phyloP scores from a whole-genome alignment of 345 rosid species.

The Euclidium syriacum region DNA sequence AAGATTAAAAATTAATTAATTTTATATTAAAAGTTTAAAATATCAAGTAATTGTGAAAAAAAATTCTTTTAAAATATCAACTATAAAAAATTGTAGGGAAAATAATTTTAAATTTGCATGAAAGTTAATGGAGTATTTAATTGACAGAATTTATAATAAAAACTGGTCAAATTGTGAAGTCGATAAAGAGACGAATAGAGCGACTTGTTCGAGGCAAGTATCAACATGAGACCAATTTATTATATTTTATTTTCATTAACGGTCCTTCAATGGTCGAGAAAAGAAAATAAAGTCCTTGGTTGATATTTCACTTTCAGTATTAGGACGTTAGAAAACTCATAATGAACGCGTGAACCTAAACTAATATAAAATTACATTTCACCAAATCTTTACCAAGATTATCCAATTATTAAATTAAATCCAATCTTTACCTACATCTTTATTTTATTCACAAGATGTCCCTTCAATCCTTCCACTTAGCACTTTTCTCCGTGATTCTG shows the following conservation, averaged over 20 bases:
- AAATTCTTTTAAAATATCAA: too few relatives aligned
- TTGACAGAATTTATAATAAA: too few relatives aligned
- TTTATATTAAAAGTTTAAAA: too few relatives aligned
- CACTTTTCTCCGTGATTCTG: slow-evolving; percentile 21
- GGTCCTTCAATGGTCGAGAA: not conserved
- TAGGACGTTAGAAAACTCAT: slow-evolving; percentile 2
- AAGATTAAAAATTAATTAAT: too few relatives aligned
- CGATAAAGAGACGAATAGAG: not conserved
- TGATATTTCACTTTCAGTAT: not conserved
- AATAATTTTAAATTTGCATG: too few relatives aligned
- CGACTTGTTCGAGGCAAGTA: not conserved
- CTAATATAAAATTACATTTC: not conserved
- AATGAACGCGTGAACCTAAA: slow-evolving; percentile 16
- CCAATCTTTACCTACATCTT: not conserved
- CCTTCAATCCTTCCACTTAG: not conserved
- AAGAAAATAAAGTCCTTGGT: not conserved
- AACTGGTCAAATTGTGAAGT: not conserved
- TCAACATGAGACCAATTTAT: not conserved
- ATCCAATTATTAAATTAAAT: not conserved
- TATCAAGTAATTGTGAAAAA: too few relatives aligned
- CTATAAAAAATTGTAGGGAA: too few relatives aligned
- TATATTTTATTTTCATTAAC: not conserved
- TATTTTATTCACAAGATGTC: slow-evolving; percentile 15
- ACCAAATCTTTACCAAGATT: slow-evolving; percentile 13
- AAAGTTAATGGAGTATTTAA: too few relatives aligned